Conservation (phyloP, 768 basidiomycete species). For the Phylloporus rhodoxanthus region DNA sequence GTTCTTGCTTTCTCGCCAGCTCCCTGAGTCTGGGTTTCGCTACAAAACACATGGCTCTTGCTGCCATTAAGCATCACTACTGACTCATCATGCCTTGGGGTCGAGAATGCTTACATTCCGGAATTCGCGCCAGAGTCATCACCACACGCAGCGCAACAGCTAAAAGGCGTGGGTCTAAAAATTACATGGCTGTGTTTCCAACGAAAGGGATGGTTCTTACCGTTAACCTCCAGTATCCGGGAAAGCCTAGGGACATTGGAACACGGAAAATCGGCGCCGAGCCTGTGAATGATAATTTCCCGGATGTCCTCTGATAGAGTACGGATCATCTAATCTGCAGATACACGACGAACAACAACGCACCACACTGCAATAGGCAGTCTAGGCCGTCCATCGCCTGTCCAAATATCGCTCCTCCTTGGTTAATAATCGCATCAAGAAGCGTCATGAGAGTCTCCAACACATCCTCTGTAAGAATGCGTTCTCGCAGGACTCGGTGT, state of each 20-base stretch:
- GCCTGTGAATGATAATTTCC: slow-evolving; percentile 2
- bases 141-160: slow-evolving; percentile 14
- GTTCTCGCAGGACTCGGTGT: slow-evolving; percentile 7
- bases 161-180: slow-evolving; percentile 10
- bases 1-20: slow-evolving; percentile 6
- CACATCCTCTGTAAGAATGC: slow-evolving; percentile 9
- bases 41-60: neutral
- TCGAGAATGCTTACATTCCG: slow-evolving; percentile 6
- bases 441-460: slow-evolving; percentile 6
- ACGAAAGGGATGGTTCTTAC: neutral
- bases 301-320: slow-evolving; percentile 9
- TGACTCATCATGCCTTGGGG: neutral
- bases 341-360: neutral
- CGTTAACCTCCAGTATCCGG: slow-evolving; percentile 7
- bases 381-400: slow-evolving; percentile 18
- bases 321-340: neutral
- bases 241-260: slow-evolving; percentile 6
- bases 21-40: slow-evolving; percentile 12
- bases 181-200: neutral
- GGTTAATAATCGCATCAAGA: slow-evolving; percentile 7
- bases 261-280: neutral
- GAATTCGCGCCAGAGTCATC: slow-evolving; percentile 11
- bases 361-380: slow-evolving; percentile 14
- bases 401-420: slow-evolving; percentile 7
- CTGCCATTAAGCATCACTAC: neutral